These are phyloP conservation scores for Auricularia sp. DNA, from an alignment of 768 basidiomycete species.

Conservation along the genomic window DNA sequence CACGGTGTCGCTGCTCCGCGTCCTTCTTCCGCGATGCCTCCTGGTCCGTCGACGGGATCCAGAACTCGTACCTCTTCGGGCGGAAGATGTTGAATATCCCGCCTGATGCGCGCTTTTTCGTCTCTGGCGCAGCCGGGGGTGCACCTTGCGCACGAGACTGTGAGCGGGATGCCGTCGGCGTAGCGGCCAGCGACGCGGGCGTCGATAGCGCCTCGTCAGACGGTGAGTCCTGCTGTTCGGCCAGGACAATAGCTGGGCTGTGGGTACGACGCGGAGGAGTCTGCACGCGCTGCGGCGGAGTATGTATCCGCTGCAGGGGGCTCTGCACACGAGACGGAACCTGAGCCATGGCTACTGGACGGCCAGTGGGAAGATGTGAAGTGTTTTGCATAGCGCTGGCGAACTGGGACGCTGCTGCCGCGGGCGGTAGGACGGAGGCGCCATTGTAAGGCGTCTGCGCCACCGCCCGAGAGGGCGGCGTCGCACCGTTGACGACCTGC, in stretches of 20 bases:
- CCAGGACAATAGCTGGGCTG: neutral
- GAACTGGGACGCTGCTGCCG: neutral
- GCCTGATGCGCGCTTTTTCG: constrained; percentile 21
- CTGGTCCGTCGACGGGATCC: constrained; percentile 7
- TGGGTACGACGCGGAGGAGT: neutral
- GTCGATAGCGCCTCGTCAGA: neutral
- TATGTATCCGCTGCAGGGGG: neutral
- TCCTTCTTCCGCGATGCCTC: constrained; percentile 3
- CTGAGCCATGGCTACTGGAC: neutral
- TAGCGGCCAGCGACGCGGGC: neutral
- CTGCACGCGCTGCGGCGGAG: neutral
- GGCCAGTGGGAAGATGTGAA: neutral
- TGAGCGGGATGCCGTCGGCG: neutral
- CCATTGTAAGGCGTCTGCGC: neutral
- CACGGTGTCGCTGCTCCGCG: neutral
- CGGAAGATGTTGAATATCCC: constrained; percentile 30
- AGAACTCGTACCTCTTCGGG: constrained; percentile 14
- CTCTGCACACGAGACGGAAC: neutral
- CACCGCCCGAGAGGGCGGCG: neutral
- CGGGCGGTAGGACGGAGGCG: neutral
- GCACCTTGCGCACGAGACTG: neutral
- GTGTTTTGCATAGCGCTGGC: neutral
- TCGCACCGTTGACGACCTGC: neutral
- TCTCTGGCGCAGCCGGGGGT: constrained; percentile 9
- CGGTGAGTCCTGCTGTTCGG: neutral